Evolutionary conservation across 768 basidiomycete species (phyloP).

Genomic region (Boletus vermiculosoides): DNA sequence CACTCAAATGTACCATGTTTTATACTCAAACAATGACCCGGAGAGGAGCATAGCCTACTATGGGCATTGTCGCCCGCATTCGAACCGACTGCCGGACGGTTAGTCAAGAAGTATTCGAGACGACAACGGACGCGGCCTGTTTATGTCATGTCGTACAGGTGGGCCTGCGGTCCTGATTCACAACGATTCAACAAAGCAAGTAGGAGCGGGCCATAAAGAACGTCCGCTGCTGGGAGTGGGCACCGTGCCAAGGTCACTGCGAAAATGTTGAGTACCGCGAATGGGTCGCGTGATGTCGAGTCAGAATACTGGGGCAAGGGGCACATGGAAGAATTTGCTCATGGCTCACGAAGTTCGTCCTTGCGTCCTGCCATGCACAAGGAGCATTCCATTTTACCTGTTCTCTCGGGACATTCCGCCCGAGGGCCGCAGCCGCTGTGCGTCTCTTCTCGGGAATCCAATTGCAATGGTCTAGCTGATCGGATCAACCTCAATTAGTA

Average conservation of each 20-base stretch:
- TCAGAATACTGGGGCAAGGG: background rate
- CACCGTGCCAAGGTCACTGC: background rate
- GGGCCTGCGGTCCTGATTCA: background rate
- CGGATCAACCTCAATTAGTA: too few relatives aligned
- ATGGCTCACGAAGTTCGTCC: background rate
- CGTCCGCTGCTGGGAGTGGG: background rate
- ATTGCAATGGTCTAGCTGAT: too few relatives aligned
- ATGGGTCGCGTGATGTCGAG: background rate
- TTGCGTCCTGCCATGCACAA: background rate
- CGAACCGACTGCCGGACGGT: background rate
- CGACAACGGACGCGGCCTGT: background rate
- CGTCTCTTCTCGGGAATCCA: too few relatives aligned
- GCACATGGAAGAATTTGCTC: background rate
- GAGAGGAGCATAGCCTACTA: background rate
- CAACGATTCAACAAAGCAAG: background rate
- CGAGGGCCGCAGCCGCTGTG: too few relatives aligned
- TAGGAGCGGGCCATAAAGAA: background rate
- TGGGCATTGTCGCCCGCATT: slow-evolving; percentile 6
- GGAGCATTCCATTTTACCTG: background rate
- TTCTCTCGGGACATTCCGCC: too few relatives aligned
- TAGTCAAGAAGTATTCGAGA: background rate
- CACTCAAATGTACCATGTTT: background rate
- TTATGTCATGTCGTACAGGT: background rate
- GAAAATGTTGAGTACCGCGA: background rate
- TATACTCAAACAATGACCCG: slow-evolving; percentile 2